A percentile compares a stretch with the other conserved stretches of the same genome.
These are phyloP conservation scores for Arabidopsis thaliana DNA, from an alignment of 345 rosid species.

Conservation along the genomic window TAIR10.1 NC_003076.8:3151001-3151500, in stretches of 20 bases:
- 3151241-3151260: constrained; percentile 4
- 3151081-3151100: constrained; percentile 83
- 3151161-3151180: not conserved
- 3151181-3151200: not conserved
- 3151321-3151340: constrained; percentile 5
- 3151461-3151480: constrained; percentile 89
- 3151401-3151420: constrained; percentile 87
- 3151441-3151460: constrained; percentile 88
- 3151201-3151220: constrained; percentile 15
- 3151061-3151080: constrained; percentile 59
- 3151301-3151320: not conserved
- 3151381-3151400: constrained; percentile 72
- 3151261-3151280: not conserved
- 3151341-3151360: not conserved
- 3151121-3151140: constrained; percentile 77
- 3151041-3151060: constrained; percentile 74
- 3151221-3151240: not conserved
- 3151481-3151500: constrained; percentile 82
- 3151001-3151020: constrained; percentile 65
- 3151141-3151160: not conserved
- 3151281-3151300: constrained; percentile 3
- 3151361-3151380: not conserved
- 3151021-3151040: constrained; percentile 57
- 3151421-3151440: constrained; percentile 77
- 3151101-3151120: constrained; percentile 71